Conservation (phyloP, 1,284 basidiomycete genomes). For the Boletus holoroseus region DNA sequence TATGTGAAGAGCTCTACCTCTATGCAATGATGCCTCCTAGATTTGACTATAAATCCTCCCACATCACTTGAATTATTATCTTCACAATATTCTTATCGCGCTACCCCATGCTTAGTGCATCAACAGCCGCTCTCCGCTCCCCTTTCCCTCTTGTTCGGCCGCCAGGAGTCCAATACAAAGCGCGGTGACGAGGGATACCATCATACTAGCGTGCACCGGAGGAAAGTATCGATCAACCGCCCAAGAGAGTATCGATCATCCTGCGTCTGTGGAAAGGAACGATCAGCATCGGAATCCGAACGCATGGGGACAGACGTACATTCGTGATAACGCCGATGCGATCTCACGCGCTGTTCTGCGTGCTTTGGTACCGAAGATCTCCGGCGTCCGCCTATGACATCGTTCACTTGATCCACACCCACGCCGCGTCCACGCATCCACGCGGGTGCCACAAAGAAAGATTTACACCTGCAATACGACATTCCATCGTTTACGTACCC, state of each 20-base stretch:
- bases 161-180: slow-evolving; percentile 58
- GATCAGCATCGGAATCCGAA: neutral
- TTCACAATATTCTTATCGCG: neutral
- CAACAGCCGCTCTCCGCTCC: slow-evolving; percentile 10
- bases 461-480: slow-evolving; percentile 76
- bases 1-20: too few relatives aligned
- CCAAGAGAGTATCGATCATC: slow-evolving; percentile 84
- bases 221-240: slow-evolving; percentile 70
- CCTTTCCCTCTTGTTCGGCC: slow-evolving; percentile 16
- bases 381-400: slow-evolving; percentile 71
- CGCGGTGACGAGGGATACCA: slow-evolving; percentile 65
- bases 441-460: neutral
- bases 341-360: slow-evolving; percentile 90
- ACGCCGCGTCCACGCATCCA: too few relatives aligned
- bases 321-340: slow-evolving; percentile 81
- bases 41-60: too few relatives aligned
- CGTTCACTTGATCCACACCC: neutral
- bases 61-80: too few relatives aligned
- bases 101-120: slow-evolving; percentile 15
- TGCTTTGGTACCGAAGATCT: slow-evolving; percentile 83
- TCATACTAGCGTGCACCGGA: slow-evolving; percentile 76
- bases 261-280: slow-evolving; percentile 59
- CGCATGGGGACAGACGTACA: slow-evolving; percentile 46
- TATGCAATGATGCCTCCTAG: too few relatives aligned
- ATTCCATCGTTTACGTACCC: slow-evolving; percentile 73